Evolutionary conservation across 129 eudicot species (phyloP).

Genomic region (Saposhnikovia divaricata): DNA sequence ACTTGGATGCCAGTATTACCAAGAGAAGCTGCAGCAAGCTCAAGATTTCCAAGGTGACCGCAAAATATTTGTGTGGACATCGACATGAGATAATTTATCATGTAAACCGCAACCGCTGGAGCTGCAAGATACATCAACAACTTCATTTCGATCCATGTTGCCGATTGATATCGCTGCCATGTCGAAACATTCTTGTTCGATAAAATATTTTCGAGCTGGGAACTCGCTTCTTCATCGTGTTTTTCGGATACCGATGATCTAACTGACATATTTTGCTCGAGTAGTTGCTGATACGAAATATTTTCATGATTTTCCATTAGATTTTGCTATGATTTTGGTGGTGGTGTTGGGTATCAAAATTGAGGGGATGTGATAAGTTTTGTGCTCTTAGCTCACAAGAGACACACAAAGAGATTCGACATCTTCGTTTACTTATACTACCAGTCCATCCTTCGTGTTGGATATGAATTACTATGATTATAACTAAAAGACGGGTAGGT

Average conservation of each 20-base stretch:
- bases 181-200: constrained; percentile 7
- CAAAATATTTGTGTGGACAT: constrained; percentile 27
- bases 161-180: constrained; percentile 6
- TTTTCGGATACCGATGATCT: not conserved
- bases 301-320: not conserved
- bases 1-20: constrained; percentile 26
- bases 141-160: constrained; percentile 19
- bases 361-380: not conserved
- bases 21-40: constrained; percentile 26
- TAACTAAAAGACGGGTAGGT: not conserved
- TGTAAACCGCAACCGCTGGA: constrained; percentile 25
- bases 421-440: not conserved
- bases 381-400: constrained; percentile 2
- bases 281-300: not conserved
- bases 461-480: not conserved
- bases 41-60: constrained; percentile 30
- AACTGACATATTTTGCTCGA: not conserved
- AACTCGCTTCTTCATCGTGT: not conserved
- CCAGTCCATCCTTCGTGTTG: not conserved
- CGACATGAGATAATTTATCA: constrained; percentile 19
- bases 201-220: constrained; percentile 15
- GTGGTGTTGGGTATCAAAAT: not conserved
- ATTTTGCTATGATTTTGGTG: not conserved
- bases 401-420: not conserved
- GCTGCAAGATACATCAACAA: constrained; percentile 18